A percentile compares a stretch with the other conserved stretches of the same genome.
phyloP scores from a whole-genome alignment of 208 protist genomes.

The Zelonia costaricensis region DNA sequence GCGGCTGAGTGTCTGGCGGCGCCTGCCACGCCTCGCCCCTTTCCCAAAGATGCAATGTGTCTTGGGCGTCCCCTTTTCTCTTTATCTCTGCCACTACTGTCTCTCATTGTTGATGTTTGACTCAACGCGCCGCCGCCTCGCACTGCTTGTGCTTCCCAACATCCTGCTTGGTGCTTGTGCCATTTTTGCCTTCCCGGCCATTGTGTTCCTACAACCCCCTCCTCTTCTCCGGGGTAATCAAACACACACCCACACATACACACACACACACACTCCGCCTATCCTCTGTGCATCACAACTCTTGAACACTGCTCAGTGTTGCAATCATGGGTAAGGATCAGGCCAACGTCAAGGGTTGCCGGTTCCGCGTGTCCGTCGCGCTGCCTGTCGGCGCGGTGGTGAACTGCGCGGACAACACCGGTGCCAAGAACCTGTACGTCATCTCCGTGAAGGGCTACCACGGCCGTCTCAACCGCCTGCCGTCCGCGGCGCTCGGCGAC shows the following conservation, averaged over 20 bases:
- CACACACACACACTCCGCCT: background rate
- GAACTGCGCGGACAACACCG: conserved; percentile 99
- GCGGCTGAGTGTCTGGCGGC: too few relatives aligned
- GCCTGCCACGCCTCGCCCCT: too few relatives aligned
- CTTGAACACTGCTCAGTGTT: background rate
- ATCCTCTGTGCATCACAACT: background rate
- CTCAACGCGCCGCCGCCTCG: too few relatives aligned
- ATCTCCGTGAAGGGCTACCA: conserved; percentile 98
- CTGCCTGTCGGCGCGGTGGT: conserved; percentile 99
- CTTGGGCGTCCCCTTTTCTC: too few relatives aligned
- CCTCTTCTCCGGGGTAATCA: too few relatives aligned
- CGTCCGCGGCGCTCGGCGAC: conserved; percentile 97
- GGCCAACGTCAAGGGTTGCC: conserved; percentile 92
- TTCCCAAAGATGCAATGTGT: too few relatives aligned
- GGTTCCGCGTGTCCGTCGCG: conserved; percentile 98
- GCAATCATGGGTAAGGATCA: conserved; percentile 87
- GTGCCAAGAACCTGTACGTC: conserved; percentile 99
- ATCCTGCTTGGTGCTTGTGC: too few relatives aligned
- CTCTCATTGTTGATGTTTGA: too few relatives aligned
- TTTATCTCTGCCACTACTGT: too few relatives aligned
- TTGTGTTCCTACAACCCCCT: too few relatives aligned
- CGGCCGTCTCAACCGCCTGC: conserved; percentile 99
- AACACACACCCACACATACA: background rate
- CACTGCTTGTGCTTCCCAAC: too few relatives aligned
- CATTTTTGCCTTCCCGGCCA: too few relatives aligned